Conservation (phyloP, 31 red algal species). For the Bonnemaisonia californica region DNA sequence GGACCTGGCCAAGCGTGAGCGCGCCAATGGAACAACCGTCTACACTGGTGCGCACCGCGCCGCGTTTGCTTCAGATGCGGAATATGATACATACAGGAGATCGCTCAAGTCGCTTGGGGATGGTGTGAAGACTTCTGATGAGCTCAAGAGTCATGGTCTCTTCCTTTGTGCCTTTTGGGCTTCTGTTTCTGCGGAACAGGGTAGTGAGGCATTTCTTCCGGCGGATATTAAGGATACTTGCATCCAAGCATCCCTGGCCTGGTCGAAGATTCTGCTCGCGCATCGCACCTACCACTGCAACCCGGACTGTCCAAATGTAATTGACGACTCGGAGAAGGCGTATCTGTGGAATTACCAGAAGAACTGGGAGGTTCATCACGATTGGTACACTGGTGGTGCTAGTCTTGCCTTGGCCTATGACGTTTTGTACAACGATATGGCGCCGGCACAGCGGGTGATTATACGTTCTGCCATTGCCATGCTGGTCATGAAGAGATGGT, state of each 20-base stretch:
- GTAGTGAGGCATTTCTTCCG: slow-evolving; percentile 2
- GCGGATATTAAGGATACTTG: slow-evolving; percentile 29
- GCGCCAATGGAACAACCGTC: background rate
- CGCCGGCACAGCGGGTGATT: background rate
- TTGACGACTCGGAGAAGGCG: background rate
- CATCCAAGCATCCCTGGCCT: slow-evolving; percentile 11
- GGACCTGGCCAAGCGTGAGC: background rate
- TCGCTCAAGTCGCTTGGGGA: slow-evolving; percentile 14
- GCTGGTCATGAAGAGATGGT: slow-evolving; percentile 30
- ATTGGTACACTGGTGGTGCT: slow-evolving; percentile 20
- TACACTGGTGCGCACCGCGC: slow-evolving; percentile 23
- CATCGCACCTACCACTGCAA: slow-evolving; percentile 32
- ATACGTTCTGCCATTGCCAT: slow-evolving; percentile 23
- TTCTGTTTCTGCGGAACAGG: slow-evolving; percentile 21
- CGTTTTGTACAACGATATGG: slow-evolving; percentile 26
- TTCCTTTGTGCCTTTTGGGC: slow-evolving; percentile 57
- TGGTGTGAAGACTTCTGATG: background rate
- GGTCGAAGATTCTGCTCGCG: slow-evolving; percentile 23
- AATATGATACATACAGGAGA: background rate
- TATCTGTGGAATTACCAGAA: slow-evolving; percentile 7
- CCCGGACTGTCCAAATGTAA: background rate
- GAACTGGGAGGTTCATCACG: slow-evolving; percentile 36
- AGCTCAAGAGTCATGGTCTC: slow-evolving; percentile 2
- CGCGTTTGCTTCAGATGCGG: too few relatives aligned
- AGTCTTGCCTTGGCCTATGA: slow-evolving; percentile 31